Evolutionary conservation across 2,329 filamentous ascomycete species (phyloP), one percentile per base, ranked within the genome.

Genomic region (Colletotrichum liaoningense): DNA sequence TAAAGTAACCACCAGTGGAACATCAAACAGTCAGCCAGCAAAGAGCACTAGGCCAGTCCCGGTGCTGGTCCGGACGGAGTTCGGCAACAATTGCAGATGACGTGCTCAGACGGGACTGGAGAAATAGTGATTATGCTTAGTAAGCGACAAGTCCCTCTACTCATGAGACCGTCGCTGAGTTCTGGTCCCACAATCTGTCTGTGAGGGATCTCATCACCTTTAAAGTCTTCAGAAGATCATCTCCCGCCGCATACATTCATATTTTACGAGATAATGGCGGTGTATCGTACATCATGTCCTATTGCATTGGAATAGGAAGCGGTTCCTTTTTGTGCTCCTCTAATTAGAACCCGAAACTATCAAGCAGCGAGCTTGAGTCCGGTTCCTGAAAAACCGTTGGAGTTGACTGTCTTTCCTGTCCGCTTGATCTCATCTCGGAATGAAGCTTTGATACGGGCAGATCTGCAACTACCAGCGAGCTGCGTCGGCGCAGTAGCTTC

Each of bases 331-430:
- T 24, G 16, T 7, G 52, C 19, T 12, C 33, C 14, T 33, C 12
- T 12, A 19, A 33, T 78, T 77, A 98, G 80, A 98, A 97, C 1
- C 96, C 96, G 88, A 98, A 98, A 81, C 90, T 95, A 86, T 98
- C 96, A 78, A 98, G 86, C 79, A 99, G 84, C 72, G 94, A 96
- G 80, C 91, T 94, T 33, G 94, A 89, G 84, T 97, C 95, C n/a
- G 97, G 97, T 82, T 99, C 97, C 78, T 97, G 89, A 81, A 98
- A 98, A 75, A 93, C 91, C 24, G 93, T 95, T 1, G 95, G 91
- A 19, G 92, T 88, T 16, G 89, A 87, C 78, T 92, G 89, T 74
- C 81, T 83, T 80, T 77, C 82, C 77, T 82, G 76, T 42, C 79
- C 86, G 76, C 79, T 85, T 59, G 80, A 83, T 79, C 81, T 86